These are phyloP conservation scores for Collybia sordida DNA, from an alignment of 768 basidiomycete species.

Conservation along the genomic window DNA sequence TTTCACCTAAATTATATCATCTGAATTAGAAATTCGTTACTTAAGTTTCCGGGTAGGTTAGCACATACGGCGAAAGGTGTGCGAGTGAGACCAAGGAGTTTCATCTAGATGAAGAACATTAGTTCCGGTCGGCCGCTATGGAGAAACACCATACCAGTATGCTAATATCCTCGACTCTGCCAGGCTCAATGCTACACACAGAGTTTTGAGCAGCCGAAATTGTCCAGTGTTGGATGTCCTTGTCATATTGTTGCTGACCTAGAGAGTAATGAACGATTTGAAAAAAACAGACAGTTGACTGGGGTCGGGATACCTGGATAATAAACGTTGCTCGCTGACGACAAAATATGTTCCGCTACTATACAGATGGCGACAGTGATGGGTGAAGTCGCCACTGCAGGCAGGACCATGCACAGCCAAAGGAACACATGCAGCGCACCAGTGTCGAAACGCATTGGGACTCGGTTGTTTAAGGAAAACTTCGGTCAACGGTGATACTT, in stretches of 20 bases:
- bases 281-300: background rate
- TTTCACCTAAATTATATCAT: conserved; percentile 24
- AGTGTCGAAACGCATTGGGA: too few relatives aligned
- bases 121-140: background rate
- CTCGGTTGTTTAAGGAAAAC: background rate
- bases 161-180: conserved; percentile 48
- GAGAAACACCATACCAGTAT: conserved; percentile 36
- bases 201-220: conserved; percentile 44
- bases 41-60: too few relatives aligned
- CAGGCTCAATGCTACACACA: conserved; percentile 59
- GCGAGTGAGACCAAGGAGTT: conserved; percentile 38
- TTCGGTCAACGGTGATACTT: background rate
- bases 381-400: too few relatives aligned
- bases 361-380: too few relatives aligned
- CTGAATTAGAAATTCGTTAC: too few relatives aligned
- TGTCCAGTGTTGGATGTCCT: conserved; percentile 52
- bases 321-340: too few relatives aligned
- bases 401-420: too few relatives aligned
- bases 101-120: conserved; percentile 34
- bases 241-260: conserved; percentile 30
- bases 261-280: too few relatives aligned
- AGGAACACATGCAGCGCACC: too few relatives aligned
- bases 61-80: conserved; percentile 53
- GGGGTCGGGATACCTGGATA: too few relatives aligned
- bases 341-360: too few relatives aligned